A percentile compares a stretch with the other conserved stretches of the same genome.
phyloP scores from a whole-genome alignment of 2,329 filamentous ascomycete genomes.

The Lachnellula suecica region DNA sequence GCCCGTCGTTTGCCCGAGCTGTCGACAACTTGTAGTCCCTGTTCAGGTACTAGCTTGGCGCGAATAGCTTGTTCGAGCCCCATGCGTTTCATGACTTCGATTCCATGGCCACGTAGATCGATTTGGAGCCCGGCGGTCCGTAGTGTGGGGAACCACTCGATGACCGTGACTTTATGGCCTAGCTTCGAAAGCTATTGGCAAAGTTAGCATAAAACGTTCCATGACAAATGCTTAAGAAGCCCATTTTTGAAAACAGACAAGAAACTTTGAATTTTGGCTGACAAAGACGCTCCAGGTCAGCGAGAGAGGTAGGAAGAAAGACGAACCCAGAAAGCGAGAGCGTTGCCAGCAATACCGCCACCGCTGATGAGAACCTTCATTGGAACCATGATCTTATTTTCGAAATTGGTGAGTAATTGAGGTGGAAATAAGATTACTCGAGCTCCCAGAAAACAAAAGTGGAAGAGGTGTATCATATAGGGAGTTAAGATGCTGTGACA shows the following conservation, averaged over 20 bases:
- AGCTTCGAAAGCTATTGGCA: slow-evolving; percentile 44
- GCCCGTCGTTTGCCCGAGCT: slow-evolving; percentile 37
- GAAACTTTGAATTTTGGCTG: too few species aligned
- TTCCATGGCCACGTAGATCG: slow-evolving; percentile 51
- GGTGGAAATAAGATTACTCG: too few species aligned
- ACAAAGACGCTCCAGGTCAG: too few species aligned
- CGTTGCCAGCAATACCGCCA: slow-evolving; percentile 36
- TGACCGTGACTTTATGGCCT: slow-evolving; percentile 38
- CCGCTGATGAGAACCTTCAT: slow-evolving; percentile 37
- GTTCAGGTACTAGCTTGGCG: slow-evolving; percentile 42
- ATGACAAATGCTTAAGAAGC: too few species aligned
- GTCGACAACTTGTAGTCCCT: slow-evolving; percentile 46
- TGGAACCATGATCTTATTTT: background rate
- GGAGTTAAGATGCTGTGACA: too few species aligned
- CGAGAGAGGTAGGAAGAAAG: too few species aligned
- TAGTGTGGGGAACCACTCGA: slow-evolving; percentile 41
- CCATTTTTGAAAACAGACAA: too few species aligned
- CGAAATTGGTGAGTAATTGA: too few species aligned
- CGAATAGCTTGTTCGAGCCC: slow-evolving; percentile 46
- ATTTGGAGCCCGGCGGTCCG: slow-evolving; percentile 51
- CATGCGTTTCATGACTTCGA: slow-evolving; percentile 51
- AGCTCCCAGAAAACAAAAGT: too few species aligned
- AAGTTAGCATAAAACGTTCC: too few species aligned
- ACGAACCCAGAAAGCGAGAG: slow-evolving; percentile 52
- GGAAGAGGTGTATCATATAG: too few species aligned